Evolutionary conservation across 2,329 filamentous ascomycete species (phyloP), one percentile per base, ranked within the genome.

Genomic region (Fusarium succisae): DNA sequence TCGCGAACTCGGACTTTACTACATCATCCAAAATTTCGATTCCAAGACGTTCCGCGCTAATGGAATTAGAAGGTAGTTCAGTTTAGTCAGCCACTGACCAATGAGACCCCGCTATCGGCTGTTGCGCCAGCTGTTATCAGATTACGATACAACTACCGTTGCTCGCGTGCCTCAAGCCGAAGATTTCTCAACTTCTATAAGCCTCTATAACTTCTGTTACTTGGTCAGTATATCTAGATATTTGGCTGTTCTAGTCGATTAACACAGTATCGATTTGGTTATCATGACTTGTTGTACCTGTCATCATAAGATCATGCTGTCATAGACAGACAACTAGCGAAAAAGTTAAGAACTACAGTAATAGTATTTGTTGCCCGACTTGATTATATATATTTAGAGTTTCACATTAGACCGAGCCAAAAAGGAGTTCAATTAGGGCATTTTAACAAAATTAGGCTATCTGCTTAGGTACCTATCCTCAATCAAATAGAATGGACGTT

Each of bases 21-120:
- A 78, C 77, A 77, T 78, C 70, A 79, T 78, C 65, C 70, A 76
- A 79, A 80, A 78, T 71, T 78, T 76, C 72, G 79, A 74, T 80
- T 63, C 66, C 39, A 63, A 54, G 58, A 62, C 44, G 55, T 67
- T 67, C 67, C 43, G 55, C 55, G 51, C 62, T 48, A 68, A 28
- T 15, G 32, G 14, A 15, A 35, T 45, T 45, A 5, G 11, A 30
- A 41, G 39, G 22, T n/a, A 43, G 39, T n/a, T 43, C 39, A 11
- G 28, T 32, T 70, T 70, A 70, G 67, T 70, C 67, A 70, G 67
- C 67, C 24, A 30, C n/a, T 28, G 50, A n/a, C 53, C 14, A 70
- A 50, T 39, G 11, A 48, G 48, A 37, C 59, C 64, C 68, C 76
- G 63, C 66, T 68, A 47, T 69, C 70, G 70, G 66, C 53, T 71